Base-by-base conservation (phyloP, 2,329 filamentous ascomycete genomes). In the Cryoendolithus antarcticus region DNA sequence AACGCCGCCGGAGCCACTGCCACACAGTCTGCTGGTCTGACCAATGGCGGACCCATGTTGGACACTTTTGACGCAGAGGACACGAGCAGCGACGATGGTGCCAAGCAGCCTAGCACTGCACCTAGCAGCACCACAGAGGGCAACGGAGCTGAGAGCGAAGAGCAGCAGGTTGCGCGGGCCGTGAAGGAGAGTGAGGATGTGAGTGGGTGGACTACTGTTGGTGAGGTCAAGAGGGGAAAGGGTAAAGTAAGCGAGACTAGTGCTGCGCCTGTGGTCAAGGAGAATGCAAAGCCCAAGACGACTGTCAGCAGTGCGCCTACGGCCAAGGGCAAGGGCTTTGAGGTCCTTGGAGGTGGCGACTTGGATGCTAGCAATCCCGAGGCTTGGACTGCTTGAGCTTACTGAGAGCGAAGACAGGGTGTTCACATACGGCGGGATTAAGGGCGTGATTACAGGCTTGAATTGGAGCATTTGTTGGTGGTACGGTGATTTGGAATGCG, bases 131-230 rank as follows among this genome's bases (percentile, higher is more conserved):
- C 60, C n/a, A 59, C 59, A n/a, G 56, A 61, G 15, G 37, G 30
- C 27, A 39, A 39, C 21, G 63, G 61, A 42, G 71, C 65, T 63
- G 60, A 64, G 32, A 58, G 62, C 36, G 75, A 78, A 56, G 74
- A 78, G 46, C 74, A 77, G 54, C 74, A 79, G 57, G 59, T 77
- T 53, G 67, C 68, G 34, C 60, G 71, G 43, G 62, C 62, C 10
- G 58, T 65, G 51, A 60, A 62, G 33, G 58, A 71, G 35, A 66
- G 58, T 36, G 63, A 65, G 37, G 60, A 62, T 32, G 69, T 74
- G 34, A 68, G 69, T 40, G 69, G 70, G 38, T 80, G 75, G 76
- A 76, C 70, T 46, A 74, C 73, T 7, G 75, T 79, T 15, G 63
- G 70, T 28, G 72, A 63, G 47, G 60, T 58, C 32, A 62, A 64